Evolutionary conservation across 805 yeast species (phyloP), one percentile per base, ranked within the genome.

Genomic region (Candida alai): DNA sequence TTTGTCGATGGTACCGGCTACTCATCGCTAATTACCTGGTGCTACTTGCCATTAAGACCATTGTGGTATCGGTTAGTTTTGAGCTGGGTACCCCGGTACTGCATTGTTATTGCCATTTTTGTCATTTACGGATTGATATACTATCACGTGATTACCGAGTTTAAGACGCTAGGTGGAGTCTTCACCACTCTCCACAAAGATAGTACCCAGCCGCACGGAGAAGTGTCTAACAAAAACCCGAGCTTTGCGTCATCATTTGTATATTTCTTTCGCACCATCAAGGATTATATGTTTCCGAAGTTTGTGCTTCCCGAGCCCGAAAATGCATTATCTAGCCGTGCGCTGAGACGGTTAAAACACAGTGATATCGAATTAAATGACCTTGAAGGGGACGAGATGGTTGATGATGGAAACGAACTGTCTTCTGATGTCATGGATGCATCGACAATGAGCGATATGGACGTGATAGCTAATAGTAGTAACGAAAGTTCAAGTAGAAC

Each of bases 21-120:
- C 52, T 52, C 60, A 23, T 77, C 86, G 19, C 68, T 74, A 39
- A 75, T 80, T 26, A 74, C 80, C 41, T 84, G 87, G 88, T 82
- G 95, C 52, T 86, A 82, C 54, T 61, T 88, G 37, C 88, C 95
- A 0, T 74, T 76, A 27, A 42, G 60, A 2, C 94, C 94, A 0
- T 51, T 69, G 6, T 87, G 93, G 93, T 81, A 78, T 52, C 65
- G 86, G 37, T 51, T 82, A 24, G 87, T 67, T 1, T 60, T 88
- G 32, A 75, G 87, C 43, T 89, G 95, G 95, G 79, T 78, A 2
- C 88, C 94, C 9, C 68, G 96, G 32, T 87, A 78, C 52, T 57
- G 74, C 37, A 73, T 88, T 35, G 71, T 84, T 39, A 51, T 83
- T 7, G 49, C 71, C 17, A 84, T 89, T 43, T 48, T 84, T 22